Evolutionary conservation across 2,329 filamentous ascomycete species (phyloP).

Genomic region (Ophiognomonia clavigignenti-juglandacearum): DNA sequence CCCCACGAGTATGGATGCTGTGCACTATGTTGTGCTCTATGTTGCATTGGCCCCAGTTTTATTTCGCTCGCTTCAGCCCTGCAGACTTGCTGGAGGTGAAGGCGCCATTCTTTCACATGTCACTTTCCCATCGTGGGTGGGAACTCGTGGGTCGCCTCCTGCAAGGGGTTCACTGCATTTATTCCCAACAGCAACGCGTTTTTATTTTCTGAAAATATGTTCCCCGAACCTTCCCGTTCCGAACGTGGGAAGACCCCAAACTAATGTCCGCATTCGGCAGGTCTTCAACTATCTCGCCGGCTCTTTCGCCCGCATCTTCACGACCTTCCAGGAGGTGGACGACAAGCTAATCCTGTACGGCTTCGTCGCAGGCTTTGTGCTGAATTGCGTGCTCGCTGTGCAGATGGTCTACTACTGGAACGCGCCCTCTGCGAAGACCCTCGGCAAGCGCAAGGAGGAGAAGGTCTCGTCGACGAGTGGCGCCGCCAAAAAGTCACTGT

Average conservation of each 20-base stretch:
- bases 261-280: slow-evolving; percentile 40
- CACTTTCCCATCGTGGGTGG: slow-evolving; percentile 1
- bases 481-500: slow-evolving; percentile 15
- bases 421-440: slow-evolving; percentile 32
- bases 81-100: not conserved
- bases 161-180: not conserved
- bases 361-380: slow-evolving; percentile 83
- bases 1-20: too few relatives aligned
- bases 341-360: slow-evolving; percentile 95
- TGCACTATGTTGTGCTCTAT: too few relatives aligned
- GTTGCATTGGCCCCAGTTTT: not conserved
- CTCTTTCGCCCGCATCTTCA: slow-evolving; percentile 92
- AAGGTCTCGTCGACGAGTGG: slow-evolving; percentile 22
- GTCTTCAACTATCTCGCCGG: slow-evolving; percentile 98
- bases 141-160: not conserved
- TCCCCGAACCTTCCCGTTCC: slow-evolving; percentile 4
- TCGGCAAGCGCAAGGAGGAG: slow-evolving; percentile 35
- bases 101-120: not conserved
- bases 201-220: not conserved
- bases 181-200: not conserved
- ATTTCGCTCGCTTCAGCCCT: not conserved
- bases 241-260: not conserved
- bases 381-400: slow-evolving; percentile 79
- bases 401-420: slow-evolving; percentile 99
- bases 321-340: slow-evolving; percentile 93